These are phyloP conservation scores for Kitagawia praeruptora DNA, from an alignment of 129 eudicot genomes.

Conservation along the genomic window DNA sequence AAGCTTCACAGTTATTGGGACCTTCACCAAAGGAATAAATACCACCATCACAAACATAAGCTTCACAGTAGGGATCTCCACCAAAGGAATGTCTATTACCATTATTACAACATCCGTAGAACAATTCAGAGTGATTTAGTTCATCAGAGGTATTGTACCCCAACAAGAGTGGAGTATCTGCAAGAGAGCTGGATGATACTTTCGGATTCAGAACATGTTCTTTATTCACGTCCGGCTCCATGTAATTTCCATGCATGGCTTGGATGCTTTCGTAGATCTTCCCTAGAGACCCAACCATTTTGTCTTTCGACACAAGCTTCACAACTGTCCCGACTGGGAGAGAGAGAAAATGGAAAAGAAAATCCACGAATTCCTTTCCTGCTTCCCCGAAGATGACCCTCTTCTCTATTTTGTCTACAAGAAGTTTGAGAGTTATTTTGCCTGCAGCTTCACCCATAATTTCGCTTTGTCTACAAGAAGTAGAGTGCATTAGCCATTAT, in stretches of 20 bases:
- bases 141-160: background rate
- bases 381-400: constrained; percentile 42
- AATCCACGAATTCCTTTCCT: constrained; percentile 23
- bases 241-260: background rate
- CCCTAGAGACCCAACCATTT: background rate
- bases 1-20: no score
- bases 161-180: background rate
- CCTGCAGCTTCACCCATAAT: background rate
- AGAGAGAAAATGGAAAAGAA: constrained; percentile 5
- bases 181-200: background rate
- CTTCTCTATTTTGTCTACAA: background rate
- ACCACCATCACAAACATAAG: no score
- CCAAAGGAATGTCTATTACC: no score
- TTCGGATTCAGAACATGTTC: background rate
- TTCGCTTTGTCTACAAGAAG: no score
- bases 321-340: background rate
- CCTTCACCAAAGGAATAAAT: no score
- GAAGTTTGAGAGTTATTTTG: background rate
- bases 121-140: background rate
- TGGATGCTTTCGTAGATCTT: background rate
- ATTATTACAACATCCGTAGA: background rate
- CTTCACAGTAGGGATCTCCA: no score
- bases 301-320: background rate
- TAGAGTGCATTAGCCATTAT: no score
- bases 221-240: background rate